phyloP scores from a whole-genome alignment of 2,329 filamentous ascomycete species.

The Paecilomyces dactylethromorphus region DNA sequence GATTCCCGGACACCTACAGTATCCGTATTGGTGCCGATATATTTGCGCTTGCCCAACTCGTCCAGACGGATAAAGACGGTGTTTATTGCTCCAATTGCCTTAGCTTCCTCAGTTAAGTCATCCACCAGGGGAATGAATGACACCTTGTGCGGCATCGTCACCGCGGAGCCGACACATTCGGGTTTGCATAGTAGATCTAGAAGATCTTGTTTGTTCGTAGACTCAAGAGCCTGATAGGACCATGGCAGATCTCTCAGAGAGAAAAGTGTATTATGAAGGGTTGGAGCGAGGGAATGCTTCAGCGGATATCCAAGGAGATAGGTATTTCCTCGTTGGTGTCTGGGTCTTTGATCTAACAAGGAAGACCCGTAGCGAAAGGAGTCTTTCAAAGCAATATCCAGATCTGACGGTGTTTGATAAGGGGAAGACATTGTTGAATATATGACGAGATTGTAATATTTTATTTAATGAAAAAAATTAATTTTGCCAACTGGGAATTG shows the following conservation, averaged over 20 bases:
- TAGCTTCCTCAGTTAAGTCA: constrained; percentile 56
- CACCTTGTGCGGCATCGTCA: constrained; percentile 77
- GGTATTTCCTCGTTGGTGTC: neutral
- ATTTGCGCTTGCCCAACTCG: constrained; percentile 28
- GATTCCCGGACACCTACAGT: constrained; percentile 63
- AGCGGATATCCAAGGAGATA: constrained; percentile 7
- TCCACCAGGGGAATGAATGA: constrained; percentile 64
- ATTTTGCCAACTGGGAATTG: neutral
- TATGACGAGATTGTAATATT: neutral
- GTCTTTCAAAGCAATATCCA: neutral
- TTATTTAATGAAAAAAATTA: neutral
- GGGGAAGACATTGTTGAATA: neutral
- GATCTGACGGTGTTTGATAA: neutral
- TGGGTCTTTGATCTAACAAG: neutral
- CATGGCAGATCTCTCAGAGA: constrained; percentile 3
- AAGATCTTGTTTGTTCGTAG: constrained; percentile 3
- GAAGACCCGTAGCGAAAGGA: neutral
- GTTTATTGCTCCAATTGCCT: constrained; percentile 12
- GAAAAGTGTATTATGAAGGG: constrained; percentile 7
- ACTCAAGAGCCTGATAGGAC: constrained; percentile 8
- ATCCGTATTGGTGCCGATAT: constrained; percentile 71
- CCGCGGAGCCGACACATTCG: constrained; percentile 48
- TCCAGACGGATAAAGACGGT: constrained; percentile 39
- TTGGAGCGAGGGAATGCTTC: constrained; percentile 5
- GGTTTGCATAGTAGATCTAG: constrained; percentile 1